Evolutionary conservation across 1,139 yeast species (phyloP).

Genomic region (Suhomyces atakaporum): DNA sequence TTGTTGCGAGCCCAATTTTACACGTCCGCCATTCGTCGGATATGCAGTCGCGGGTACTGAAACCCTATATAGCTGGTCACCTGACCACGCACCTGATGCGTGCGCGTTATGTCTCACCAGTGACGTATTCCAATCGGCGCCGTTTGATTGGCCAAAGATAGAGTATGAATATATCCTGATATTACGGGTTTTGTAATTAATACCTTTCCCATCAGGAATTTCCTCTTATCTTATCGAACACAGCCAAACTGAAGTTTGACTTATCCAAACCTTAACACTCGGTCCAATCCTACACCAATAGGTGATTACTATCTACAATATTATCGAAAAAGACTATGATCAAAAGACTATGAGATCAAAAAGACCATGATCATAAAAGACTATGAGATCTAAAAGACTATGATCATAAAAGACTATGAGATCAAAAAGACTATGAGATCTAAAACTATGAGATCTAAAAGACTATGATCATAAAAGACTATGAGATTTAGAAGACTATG

Average conservation of each 20-base stretch:
- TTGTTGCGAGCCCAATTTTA: conserved; percentile 2
- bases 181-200: not conserved
- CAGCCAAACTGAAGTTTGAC: not conserved
- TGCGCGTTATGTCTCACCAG: not conserved
- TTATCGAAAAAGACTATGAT: too few species aligned
- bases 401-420: too few species aligned
- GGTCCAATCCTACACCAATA: too few species aligned
- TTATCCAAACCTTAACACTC: too few species aligned
- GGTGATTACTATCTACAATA: too few species aligned
- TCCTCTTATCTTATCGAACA: conserved; percentile 2
- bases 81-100: not conserved
- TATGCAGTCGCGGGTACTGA: not conserved
- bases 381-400: too few species aligned
- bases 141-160: conserved; percentile 1
- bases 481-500: too few species aligned
- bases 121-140: not conserved
- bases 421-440: too few species aligned
- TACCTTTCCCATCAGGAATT: conserved; percentile 4
- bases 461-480: too few species aligned
- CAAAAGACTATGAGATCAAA: too few species aligned
- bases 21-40: conserved; percentile 1
- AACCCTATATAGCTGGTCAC: not conserved
- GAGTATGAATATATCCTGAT: not conserved
- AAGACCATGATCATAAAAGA: too few species aligned
- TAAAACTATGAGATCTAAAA: too few species aligned